Percentiles rank a stretch among this genome's conserved stretches.
phyloP scores from a whole-genome alignment of 352 stramenopile species.

The Pythium coloratum region DNA sequence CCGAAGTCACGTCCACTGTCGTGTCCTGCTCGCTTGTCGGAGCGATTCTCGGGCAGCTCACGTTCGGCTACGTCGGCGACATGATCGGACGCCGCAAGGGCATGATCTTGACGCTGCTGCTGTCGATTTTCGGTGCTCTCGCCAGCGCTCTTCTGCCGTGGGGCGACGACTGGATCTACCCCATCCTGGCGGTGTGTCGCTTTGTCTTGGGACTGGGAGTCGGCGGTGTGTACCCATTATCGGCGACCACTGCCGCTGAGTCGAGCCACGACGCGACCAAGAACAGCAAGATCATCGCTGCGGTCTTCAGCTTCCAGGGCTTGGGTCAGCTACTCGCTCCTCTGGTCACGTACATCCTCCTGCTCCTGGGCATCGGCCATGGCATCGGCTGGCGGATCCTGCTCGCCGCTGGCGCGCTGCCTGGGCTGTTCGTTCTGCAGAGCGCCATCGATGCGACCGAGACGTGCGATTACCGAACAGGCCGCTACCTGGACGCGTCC shows the following conservation, averaged over 20 bases:
- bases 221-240: conserved; percentile 81
- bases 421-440: conserved; percentile 56
- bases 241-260: conserved; percentile 66
- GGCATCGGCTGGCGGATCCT: conserved; percentile 55
- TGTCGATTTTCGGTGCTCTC: conserved; percentile 61
- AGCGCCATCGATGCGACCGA: conserved; percentile 54
- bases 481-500: conserved; percentile 6
- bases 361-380: conserved; percentile 35
- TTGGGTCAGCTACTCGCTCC: conserved; percentile 59
- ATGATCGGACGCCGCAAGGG: conserved; percentile 61
- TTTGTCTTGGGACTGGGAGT: conserved; percentile 79
- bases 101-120: conserved; percentile 77
- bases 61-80: conserved; percentile 79
- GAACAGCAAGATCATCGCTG: conserved; percentile 67
- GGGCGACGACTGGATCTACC: conserved; percentile 56
- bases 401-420: conserved; percentile 52
- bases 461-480: conserved; percentile 5
- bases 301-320: conserved; percentile 71
- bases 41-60: conserved; percentile 77
- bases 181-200: conserved; percentile 59
- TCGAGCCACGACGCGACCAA: conserved; percentile 43
- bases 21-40: conserved; percentile 50
- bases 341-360: conserved; percentile 60
- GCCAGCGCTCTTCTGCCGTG: conserved; percentile 62
- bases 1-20: conserved; percentile 61